Conservation (phyloP, 257 asterid species). For the Leptodermis oblonga region DNA sequence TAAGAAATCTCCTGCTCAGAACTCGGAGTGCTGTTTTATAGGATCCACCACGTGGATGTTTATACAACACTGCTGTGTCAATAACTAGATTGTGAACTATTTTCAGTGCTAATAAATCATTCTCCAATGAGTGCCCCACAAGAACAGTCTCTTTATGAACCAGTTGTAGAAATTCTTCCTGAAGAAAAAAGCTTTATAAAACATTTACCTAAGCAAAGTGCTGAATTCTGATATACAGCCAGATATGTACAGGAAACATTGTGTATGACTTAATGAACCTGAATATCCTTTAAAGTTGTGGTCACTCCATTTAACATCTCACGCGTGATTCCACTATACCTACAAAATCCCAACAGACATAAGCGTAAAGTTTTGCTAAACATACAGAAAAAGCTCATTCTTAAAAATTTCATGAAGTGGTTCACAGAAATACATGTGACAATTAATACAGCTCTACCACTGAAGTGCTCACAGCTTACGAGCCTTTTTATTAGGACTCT, state of each 20-base stretch:
- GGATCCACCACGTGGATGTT: conserved; percentile 79
- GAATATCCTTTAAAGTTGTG: conserved; percentile 81
- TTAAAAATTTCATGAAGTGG: background rate
- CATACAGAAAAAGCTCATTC: background rate
- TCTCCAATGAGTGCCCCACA: conserved; percentile 93
- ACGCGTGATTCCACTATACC: conserved; percentile 91
- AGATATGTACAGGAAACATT: background rate
- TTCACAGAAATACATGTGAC: background rate
- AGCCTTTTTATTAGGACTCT: background rate
- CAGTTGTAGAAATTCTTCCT: conserved; percentile 72
- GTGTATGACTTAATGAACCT: conserved; percentile 43
- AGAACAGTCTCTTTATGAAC: conserved; percentile 86
- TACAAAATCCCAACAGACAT: conserved; percentile 31
- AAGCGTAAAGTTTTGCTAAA: conserved; percentile 11
- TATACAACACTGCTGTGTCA: conserved; percentile 85
- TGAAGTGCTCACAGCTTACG: background rate
- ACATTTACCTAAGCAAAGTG: background rate
- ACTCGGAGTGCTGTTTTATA: conserved; percentile 91
- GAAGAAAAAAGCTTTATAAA: conserved; percentile 30
- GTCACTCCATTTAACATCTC: conserved; percentile 77
- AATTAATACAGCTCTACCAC: background rate
- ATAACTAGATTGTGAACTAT: conserved; percentile 77
- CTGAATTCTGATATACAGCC: background rate
- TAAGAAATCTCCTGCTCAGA: conserved; percentile 64
- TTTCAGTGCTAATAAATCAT: conserved; percentile 80